Evolutionary conservation across 495 filamentous ascomycete genomes (phyloP), one percentile per base, ranked within the genome.

Genomic region (Penicillium dipodomyicola): DNA sequence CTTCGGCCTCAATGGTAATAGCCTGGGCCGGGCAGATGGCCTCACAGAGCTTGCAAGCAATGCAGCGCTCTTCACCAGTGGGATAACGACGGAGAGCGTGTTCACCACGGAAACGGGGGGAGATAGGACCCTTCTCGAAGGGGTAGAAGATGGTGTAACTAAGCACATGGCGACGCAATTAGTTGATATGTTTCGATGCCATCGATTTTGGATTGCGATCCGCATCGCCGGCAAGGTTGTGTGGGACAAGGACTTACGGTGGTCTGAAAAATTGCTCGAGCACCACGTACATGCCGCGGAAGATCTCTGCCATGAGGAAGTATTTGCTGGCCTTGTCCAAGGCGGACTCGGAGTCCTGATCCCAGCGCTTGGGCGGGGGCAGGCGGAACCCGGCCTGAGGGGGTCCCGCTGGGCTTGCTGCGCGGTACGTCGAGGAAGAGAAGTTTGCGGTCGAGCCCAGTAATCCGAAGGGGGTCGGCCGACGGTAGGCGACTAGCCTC

Each of bases 1-100:
- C 94, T 68, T 98, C 94, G 45, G 94, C 95, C 77, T 98, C 94
- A 65, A 98, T 98, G 22, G 93, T 97, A 71, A 97, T 98, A 62
- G 92, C 92, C 75, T 92, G 86, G 22, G 94, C 94, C 12, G 94
- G 94, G 81, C 94, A 98, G 72, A 98, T 87, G 58, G 95, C 94
- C 80, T 97, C 94, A 78, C 94, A 98, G 47, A 98, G 84, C 80
- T 98, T 97, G 87, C 94, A 98, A 58, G 94, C 94, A 75, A 98
- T 98, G 78, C 94, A 98, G 58, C 94, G 88, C 77, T 98, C 94
- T 74, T 98, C 94, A 60, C 94, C 94, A 10, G 94, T 94, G 12
- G 94, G 94, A 70, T 98, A 98, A 44, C 94, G 84, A 65, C 94
- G 85, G 44, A 98, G 82, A 44, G 94, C 94, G 76, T 98, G 94